Evolutionary conservation across 1,284 basidiomycete species (phyloP).

Genomic region (Microbotryum violaceum): DNA sequence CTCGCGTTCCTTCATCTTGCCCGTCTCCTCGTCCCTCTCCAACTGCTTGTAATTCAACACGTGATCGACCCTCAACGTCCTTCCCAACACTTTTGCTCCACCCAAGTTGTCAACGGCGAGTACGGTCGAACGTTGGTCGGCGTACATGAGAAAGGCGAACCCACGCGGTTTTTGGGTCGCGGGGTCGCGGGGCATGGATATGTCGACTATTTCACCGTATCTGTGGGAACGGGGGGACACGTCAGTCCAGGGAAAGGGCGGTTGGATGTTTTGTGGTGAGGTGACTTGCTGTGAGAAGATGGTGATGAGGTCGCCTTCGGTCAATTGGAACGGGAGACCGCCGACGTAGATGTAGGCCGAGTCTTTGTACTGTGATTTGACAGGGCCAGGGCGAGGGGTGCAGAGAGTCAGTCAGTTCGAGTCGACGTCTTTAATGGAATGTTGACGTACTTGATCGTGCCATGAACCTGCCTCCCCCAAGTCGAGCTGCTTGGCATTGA

Average conservation of each 20-base stretch:
- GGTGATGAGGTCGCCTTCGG: conserved; percentile 94
- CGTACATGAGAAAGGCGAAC: conserved; percentile 97
- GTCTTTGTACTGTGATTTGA: conserved; percentile 47
- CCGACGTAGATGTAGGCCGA: conserved; percentile 93
- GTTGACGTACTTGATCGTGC: conserved; percentile 57
- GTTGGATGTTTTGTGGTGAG: neutral
- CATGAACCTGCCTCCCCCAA: conserved; percentile 70
- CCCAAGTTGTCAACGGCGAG: conserved; percentile 98
- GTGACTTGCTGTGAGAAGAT: conserved; percentile 87
- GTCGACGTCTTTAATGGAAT: too few species aligned
- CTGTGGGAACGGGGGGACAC: conserved; percentile 43
- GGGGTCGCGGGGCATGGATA: conserved; percentile 88
- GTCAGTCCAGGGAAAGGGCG: neutral
- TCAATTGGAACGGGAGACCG: conserved; percentile 73
- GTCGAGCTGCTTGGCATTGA: conserved; percentile 87
- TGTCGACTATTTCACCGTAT: conserved; percentile 90
- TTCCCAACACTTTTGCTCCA: conserved; percentile 72
- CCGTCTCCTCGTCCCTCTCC: conserved; percentile 69
- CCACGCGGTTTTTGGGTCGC: conserved; percentile 79
- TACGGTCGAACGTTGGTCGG: conserved; percentile 91
- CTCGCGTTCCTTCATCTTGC: conserved; percentile 78
- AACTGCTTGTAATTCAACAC: conserved; percentile 88
- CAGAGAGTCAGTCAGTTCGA: neutral
- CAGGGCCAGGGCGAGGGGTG: neutral
- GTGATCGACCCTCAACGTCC: conserved; percentile 60